These are phyloP conservation scores for Quercus robur DNA, from an alignment of 306 rosid genomes.

Conservation along the genomic window DNA sequence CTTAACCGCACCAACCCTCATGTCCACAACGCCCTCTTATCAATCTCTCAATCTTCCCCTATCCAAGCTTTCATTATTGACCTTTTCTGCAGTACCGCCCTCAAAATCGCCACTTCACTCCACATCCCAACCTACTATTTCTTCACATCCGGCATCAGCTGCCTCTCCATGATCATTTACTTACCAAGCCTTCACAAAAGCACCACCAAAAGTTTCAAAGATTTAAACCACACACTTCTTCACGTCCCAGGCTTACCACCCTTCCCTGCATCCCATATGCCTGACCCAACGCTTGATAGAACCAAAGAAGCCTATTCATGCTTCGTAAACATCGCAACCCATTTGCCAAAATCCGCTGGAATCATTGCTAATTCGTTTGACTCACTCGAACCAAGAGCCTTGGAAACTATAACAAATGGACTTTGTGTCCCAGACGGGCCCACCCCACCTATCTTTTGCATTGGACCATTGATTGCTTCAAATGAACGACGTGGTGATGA, in stretches of 20 bases:
- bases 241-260: slow-evolving; percentile 31
- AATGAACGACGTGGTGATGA: not conserved
- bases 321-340: not conserved
- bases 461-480: slow-evolving; percentile 40
- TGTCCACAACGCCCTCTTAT: slow-evolving; percentile 11
- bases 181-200: slow-evolving; percentile 15
- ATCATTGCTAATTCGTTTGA: slow-evolving; percentile 37
- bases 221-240: not conserved
- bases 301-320: slow-evolving; percentile 1
- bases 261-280: slow-evolving; percentile 7
- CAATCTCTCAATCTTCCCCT: slow-evolving; percentile 7
- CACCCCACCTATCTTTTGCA: slow-evolving; percentile 22
- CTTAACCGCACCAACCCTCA: slow-evolving; percentile 12
- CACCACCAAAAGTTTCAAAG: slow-evolving; percentile 14
- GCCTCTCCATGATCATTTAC: not conserved
- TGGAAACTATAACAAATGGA: slow-evolving; percentile 36
- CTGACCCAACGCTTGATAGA: slow-evolving; percentile 21
- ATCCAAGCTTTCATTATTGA: slow-evolving; percentile 40
- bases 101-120: slow-evolving; percentile 16
- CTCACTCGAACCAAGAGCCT: not conserved
- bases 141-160: slow-evolving; percentile 25
- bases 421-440: slow-evolving; percentile 18
- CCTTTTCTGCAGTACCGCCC: slow-evolving; percentile 24
- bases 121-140: slow-evolving; percentile 36
- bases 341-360: slow-evolving; percentile 29